These are phyloP conservation scores for Saccharomycopsis guyanensis DNA, from an alignment of 805 yeast genomes.

Conservation along the genomic window DNA sequence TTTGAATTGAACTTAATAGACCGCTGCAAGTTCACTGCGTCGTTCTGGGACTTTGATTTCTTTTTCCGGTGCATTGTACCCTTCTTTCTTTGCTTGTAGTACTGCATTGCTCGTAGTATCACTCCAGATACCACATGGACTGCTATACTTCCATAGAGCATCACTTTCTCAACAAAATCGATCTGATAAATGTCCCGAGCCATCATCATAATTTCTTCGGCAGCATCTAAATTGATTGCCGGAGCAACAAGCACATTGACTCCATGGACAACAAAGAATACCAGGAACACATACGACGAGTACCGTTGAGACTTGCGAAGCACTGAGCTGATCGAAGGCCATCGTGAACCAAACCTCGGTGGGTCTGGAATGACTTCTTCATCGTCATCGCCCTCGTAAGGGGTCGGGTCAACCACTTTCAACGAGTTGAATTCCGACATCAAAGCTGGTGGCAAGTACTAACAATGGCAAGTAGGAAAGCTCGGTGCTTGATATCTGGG, in stretches of 20 bases:
- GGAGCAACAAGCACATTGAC: constrained; percentile 51
- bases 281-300: constrained; percentile 49
- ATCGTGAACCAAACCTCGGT: background rate
- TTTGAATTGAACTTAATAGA: constrained; percentile 3
- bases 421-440: background rate
- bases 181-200: constrained; percentile 56
- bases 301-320: constrained; percentile 41
- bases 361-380: background rate
- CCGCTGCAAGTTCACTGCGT: constrained; percentile 18
- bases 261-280: constrained; percentile 52
- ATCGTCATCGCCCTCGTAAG: background rate
- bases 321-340: constrained; percentile 18
- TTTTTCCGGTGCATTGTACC: constrained; percentile 21
- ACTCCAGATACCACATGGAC: constrained; percentile 52
- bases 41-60: constrained; percentile 22
- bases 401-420: constrained; percentile 2
- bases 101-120: constrained; percentile 31
- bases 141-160: constrained; percentile 40
- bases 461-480: no score
- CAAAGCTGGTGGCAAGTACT: background rate
- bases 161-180: constrained; percentile 39
- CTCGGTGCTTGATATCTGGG: background rate
- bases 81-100: constrained; percentile 3
- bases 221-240: constrained; percentile 31
- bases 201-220: constrained; percentile 50